Evolutionary conservation across 2,329 filamentous ascomycete genomes (phyloP).

Genomic region (Nannizzia gypsea): DNA sequence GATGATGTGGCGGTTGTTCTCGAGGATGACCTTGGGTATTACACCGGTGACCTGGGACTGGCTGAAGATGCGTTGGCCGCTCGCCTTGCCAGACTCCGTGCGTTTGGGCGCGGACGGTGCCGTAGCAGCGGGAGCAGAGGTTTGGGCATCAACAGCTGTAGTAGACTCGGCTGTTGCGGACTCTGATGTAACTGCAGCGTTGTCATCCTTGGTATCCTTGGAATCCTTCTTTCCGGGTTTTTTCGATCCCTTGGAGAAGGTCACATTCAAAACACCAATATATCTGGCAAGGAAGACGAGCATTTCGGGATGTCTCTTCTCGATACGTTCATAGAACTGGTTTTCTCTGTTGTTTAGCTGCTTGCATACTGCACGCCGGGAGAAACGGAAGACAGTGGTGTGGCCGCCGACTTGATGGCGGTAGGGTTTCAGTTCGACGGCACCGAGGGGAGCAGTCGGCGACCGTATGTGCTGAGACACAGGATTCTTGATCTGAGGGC

Average conservation of each 20-base stretch:
- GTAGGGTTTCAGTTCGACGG: constrained; percentile 92
- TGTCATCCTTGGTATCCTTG: constrained; percentile 11
- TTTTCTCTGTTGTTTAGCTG: constrained; percentile 97
- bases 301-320: constrained; percentile 78
- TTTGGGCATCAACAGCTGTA: background rate
- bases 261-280: constrained; percentile 93
- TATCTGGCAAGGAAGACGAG: constrained; percentile 88
- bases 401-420: constrained; percentile 96
- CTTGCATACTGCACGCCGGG: constrained; percentile 89
- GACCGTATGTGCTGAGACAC: constrained; percentile 12
- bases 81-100: background rate
- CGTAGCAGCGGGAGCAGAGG: background rate
- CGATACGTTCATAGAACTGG: constrained; percentile 95
- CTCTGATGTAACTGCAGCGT: background rate
- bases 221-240: constrained; percentile 38
- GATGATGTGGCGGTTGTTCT: constrained; percentile 88
- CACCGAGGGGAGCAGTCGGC: constrained; percentile 54
- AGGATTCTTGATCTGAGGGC: constrained; percentile 17
- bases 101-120: background rate
- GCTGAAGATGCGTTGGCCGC: constrained; percentile 44
- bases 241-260: constrained; percentile 73
- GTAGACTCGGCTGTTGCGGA: background rate
- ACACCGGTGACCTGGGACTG: constrained; percentile 66
- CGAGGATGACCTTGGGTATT: constrained; percentile 81
- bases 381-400: constrained; percentile 92